phyloP scores from a whole-genome alignment of 192 early-diverging fungal species.

The Coemansia sp. region DNA sequence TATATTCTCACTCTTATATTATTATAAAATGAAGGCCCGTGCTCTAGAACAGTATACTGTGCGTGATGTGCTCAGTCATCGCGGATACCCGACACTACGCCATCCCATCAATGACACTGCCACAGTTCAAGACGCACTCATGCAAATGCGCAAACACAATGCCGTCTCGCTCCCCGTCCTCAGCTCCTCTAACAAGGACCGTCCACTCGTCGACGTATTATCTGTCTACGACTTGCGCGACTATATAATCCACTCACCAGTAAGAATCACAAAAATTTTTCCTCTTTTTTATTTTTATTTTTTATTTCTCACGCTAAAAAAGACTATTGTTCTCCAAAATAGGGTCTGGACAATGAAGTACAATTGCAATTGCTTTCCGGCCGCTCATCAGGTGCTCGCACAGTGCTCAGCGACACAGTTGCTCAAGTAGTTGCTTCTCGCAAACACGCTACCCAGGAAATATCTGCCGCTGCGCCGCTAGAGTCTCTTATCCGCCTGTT shows the following conservation, averaged over 20 bases:
- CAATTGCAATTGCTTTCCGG: conserved; percentile 45
- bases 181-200: neutral
- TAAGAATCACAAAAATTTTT: conserved; percentile 14
- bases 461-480: conserved; percentile 33
- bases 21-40: conserved; percentile 32
- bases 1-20: neutral
- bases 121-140: conserved; percentile 33
- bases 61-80: conserved; percentile 45
- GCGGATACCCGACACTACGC: conserved; percentile 34
- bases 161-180: conserved; percentile 53
- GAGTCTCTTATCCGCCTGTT: conserved; percentile 45
- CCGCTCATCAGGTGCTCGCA: conserved; percentile 34
- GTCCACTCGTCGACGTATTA: conserved; percentile 44
- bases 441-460: conserved; percentile 45
- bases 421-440: conserved; percentile 45
- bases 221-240: conserved; percentile 52
- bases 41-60: conserved; percentile 43
- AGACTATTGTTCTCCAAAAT: conserved; percentile 1
- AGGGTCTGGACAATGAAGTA: conserved; percentile 47
- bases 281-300: neutral
- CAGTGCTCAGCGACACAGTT: conserved; percentile 33
- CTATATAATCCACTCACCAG: conserved; percentile 39
- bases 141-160: conserved; percentile 37
- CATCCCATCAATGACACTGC: conserved; percentile 20
- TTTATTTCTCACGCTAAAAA: neutral